Conservation (phyloP, 164 flowering plant species). For the Warburgia ugandensis region DNA sequence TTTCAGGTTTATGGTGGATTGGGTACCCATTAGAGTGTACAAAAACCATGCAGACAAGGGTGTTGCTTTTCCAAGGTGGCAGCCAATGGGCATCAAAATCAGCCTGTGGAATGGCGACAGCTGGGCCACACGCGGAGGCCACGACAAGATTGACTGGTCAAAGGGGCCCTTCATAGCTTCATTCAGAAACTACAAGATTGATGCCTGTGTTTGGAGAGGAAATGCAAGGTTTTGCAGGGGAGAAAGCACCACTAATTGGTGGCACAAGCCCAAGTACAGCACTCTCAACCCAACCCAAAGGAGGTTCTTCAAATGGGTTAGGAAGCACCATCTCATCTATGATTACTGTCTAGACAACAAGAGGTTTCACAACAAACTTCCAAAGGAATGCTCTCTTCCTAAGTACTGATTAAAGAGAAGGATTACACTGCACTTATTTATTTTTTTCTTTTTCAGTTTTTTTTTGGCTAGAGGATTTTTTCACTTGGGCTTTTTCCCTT, state of each 20-base stretch:
- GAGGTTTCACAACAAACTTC: conserved; percentile 62
- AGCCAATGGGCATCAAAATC: conserved; percentile 64
- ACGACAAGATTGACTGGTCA: conserved; percentile 73
- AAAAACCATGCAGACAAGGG: conserved; percentile 86
- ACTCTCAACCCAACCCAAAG: conserved; percentile 41
- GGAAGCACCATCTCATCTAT: conserved; percentile 59
- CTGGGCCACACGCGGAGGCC: conserved; percentile 87
- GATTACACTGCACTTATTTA: too few relatives aligned
- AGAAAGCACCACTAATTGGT: conserved; percentile 60
- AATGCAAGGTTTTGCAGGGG: conserved; percentile 68
- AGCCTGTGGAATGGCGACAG: conserved; percentile 76
- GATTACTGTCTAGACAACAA: conserved; percentile 72
- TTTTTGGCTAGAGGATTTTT: too few relatives aligned
- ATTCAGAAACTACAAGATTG: conserved; percentile 56
- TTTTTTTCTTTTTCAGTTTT: too few relatives aligned
- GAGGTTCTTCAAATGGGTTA: conserved; percentile 61
- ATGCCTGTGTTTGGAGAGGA: conserved; percentile 79
- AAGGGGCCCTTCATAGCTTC: conserved; percentile 70
- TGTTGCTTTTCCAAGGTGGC: conserved; percentile 63
- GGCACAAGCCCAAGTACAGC: conserved; percentile 51
- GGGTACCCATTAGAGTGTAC: conserved; percentile 75
- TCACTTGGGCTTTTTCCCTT: too few relatives aligned
- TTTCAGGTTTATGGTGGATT: conserved; percentile 74
- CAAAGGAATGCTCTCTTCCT: conserved; percentile 76
- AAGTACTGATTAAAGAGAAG: too few relatives aligned